Base-by-base conservation (phyloP, 2,329 filamentous ascomycete genomes). In the Cladobotryum mycophilum region DNA sequence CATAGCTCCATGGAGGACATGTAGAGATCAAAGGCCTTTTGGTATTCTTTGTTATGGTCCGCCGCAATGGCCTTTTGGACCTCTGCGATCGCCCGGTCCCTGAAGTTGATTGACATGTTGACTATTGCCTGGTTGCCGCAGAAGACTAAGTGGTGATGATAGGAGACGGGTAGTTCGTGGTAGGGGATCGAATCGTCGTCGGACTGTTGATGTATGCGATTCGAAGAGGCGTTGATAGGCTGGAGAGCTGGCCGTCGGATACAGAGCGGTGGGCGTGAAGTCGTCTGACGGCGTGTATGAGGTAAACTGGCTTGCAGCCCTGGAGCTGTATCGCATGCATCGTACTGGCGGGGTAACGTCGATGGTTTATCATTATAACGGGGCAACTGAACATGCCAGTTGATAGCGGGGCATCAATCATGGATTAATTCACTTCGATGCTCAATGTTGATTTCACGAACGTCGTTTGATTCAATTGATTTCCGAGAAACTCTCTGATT, bases 31-130 rank as follows among this genome's bases (percentile, higher is more conserved):
- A 97, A 97, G 51, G 93, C 93, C 70, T 95, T 92, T 64, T 96
- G 90, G 73, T 99, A 99, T 67, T 97, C 89, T 67, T 89, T 91
- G 42, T 88, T 87, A 59, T 92, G 95, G 75, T 99, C 93, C 62
- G 88, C 85, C 68, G 96, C 91, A 75, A 99, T 97, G 60, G 93
- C 93, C 72, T 95, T 95, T 73, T 96, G 95, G 64, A 99, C 92
- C 70, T 88, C 86, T 65, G 95, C 89, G 76, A 97, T 97, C 63
- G 93, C 93, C 63, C 92, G 89, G 65, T 91, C 91, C 64, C 96
- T 84, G 69, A 97, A 99, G 75, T 99, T 93, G 70, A 89, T 95
- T 57, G 90, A 95, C 91, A 96, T 96, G 62, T 64, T 76, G 72
- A 64, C 55, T 54, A 30, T 53, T 52, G 41, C 30, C 41, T 50